A percentile compares a stretch with the other conserved stretches of the same genome.
These are phyloP conservation scores for Chaetomiaceae sp. DNA, from an alignment of 2,329 filamentous ascomycete species.

Conservation along the genomic window DNA sequence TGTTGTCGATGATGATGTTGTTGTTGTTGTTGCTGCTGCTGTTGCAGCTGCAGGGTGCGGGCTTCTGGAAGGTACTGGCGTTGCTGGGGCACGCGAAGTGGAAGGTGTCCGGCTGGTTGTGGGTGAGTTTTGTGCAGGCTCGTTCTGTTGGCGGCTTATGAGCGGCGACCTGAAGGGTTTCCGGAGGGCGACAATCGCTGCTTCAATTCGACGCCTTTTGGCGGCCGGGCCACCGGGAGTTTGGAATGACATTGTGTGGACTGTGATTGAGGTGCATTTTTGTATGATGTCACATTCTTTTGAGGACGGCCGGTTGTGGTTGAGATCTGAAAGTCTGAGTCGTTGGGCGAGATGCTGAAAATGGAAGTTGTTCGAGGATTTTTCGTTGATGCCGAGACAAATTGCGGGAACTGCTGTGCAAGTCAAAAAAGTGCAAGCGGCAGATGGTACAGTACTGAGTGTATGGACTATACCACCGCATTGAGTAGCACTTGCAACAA, in stretches of 20 bases:
- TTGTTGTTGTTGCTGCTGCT: no score
- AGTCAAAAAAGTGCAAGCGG: no score
- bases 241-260: slow-evolving; percentile 38
- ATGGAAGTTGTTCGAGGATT: no score
- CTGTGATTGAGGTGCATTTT: neutral
- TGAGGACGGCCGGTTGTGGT: neutral
- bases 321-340: neutral
- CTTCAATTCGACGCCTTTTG: slow-evolving; percentile 61
- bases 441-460: no score
- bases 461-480: no score
- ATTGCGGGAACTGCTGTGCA: no score
- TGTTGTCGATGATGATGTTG: no score
- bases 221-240: slow-evolving; percentile 35
- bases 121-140: neutral
- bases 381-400: no score
- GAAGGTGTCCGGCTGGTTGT: neutral
- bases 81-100: neutral
- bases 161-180: slow-evolving; percentile 69
- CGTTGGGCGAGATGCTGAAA: neutral
- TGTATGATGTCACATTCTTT: neutral
- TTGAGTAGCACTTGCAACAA: no score
- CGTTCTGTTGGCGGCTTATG: slow-evolving; percentile 19
- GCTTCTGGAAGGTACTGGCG: neutral
- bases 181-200: slow-evolving; percentile 53
- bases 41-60: neutral